These are phyloP conservation scores for Calonectria honghensis DNA, from an alignment of 2,329 filamentous ascomycete genomes.

Conservation along the genomic window DNA sequence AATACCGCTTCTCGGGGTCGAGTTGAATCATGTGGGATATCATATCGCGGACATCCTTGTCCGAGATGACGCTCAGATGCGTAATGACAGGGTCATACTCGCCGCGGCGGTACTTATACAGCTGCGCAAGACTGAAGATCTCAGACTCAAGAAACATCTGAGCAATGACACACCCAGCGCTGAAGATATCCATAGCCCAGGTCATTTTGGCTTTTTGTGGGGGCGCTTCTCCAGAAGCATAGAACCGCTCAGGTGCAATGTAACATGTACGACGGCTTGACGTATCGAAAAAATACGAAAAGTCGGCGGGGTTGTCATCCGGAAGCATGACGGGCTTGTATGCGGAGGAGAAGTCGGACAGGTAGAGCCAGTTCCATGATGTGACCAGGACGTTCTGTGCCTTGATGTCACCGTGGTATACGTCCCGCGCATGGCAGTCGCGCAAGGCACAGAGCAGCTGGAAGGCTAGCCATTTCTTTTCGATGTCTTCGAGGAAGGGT, in stretches of 20 bases:
- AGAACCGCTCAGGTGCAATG: conserved; percentile 93
- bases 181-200: conserved; percentile 99
- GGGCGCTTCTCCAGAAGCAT: conserved; percentile 80
- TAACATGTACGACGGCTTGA: conserved; percentile 95
- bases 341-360: conserved; percentile 96
- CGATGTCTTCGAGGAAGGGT: conserved; percentile 96
- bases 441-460: conserved; percentile 94
- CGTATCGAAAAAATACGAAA: conserved; percentile 98
- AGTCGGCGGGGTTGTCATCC: conserved; percentile 97
- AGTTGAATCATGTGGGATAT: conserved; percentile 97
- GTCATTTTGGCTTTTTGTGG: conserved; percentile 76
- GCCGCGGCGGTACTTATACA: conserved; percentile 94
- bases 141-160: conserved; percentile 96
- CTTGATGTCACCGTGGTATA: conserved; percentile 99
- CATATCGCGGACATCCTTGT: conserved; percentile 90
- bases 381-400: conserved; percentile 97
- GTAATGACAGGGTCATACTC: conserved; percentile 92
- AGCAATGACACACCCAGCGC: conserved; percentile 95
- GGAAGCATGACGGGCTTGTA: conserved; percentile 96
- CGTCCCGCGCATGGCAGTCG: conserved; percentile 90
- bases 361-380: conserved; percentile 99
- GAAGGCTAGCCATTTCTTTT: conserved; percentile 99
- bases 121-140: conserved; percentile 97
- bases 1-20: conserved; percentile 92
- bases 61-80: conserved; percentile 89